phyloP scores from a whole-genome alignment of 2,329 filamentous ascomycete species.

The Colletotrichum noveboracense region DNA sequence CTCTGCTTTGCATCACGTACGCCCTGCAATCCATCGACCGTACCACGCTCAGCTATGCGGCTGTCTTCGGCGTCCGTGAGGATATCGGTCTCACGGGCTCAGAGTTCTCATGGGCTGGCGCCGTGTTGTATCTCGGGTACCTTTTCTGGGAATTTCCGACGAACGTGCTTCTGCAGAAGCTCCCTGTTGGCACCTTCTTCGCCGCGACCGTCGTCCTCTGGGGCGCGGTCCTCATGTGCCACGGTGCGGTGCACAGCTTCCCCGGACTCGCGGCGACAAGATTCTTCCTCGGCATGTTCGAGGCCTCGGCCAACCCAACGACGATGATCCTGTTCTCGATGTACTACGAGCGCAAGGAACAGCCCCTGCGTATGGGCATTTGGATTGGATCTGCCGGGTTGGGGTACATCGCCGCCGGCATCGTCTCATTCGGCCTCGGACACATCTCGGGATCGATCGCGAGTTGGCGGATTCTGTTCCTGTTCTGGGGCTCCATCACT shows the following conservation, averaged over 20 bases:
- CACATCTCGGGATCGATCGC: conserved; percentile 45
- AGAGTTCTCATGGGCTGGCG: conserved; percentile 63
- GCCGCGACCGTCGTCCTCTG: conserved; percentile 40
- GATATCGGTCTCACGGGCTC: conserved; percentile 56
- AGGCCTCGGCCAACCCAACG: conserved; percentile 41
- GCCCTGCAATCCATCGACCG: conserved; percentile 20
- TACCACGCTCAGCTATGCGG: conserved; percentile 43
- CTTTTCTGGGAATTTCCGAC: conserved; percentile 65
- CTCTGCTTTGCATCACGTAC: conserved; percentile 28
- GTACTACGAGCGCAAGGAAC: conserved; percentile 57
- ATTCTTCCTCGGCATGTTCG: conserved; percentile 24
- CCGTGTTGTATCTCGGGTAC: conserved; percentile 63
- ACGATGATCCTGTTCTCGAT: conserved; percentile 51
- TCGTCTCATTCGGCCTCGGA: conserved; percentile 60
- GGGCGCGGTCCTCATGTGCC: conserved; percentile 44
- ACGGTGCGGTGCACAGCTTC: conserved; percentile 19
- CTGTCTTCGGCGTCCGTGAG: conserved; percentile 56
- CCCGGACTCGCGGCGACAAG: conserved; percentile 22
- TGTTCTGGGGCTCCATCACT: conserved; percentile 66
- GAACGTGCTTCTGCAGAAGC: conserved; percentile 58
- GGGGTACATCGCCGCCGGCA: conserved; percentile 61
- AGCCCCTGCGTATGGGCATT: conserved; percentile 64
- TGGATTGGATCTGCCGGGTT: conserved; percentile 70
- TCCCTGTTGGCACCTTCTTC: conserved; percentile 26
- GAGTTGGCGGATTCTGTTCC: conserved; percentile 58